These are phyloP conservation scores for Penicillium sp. DNA, from an alignment of 2,329 filamentous ascomycete species.

Conservation along the genomic window DNA sequence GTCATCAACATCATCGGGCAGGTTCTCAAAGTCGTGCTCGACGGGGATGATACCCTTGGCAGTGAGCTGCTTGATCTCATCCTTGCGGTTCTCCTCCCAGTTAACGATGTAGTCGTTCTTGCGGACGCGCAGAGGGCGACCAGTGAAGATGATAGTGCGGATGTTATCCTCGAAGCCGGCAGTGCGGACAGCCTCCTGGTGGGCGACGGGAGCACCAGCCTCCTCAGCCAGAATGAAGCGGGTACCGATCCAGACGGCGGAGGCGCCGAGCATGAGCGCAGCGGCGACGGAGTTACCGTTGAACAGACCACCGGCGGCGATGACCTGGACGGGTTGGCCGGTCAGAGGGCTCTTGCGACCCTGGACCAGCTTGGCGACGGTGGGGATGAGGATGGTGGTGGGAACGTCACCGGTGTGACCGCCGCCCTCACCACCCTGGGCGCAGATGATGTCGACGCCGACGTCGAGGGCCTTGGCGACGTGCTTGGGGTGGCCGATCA, in stretches of 20 bases:
- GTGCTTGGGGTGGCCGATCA: conserved; percentile 99
- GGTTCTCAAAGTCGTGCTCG: conserved; percentile 87
- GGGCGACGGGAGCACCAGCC: conserved; percentile 86
- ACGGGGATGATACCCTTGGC: conserved; percentile 88
- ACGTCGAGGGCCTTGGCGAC: conserved; percentile 92
- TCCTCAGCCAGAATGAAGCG: conserved; percentile 93
- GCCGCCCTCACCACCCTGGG: conserved; percentile 95
- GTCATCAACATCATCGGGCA: conserved; percentile 71
- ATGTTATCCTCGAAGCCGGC: conserved; percentile 94
- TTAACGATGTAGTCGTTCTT: conserved; percentile 92
- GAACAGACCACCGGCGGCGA: conserved; percentile 92
- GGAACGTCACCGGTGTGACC: conserved; percentile 95
- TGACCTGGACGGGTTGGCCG: conserved; percentile 81
- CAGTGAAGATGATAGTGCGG: conserved; percentile 98
- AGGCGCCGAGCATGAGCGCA: conserved; percentile 87
- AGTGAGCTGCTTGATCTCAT: conserved; percentile 92
- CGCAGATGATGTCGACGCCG: conserved; percentile 95
- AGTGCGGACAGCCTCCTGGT: conserved; percentile 94
- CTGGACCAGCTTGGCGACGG: conserved; percentile 79
- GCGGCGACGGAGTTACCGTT: conserved; percentile 90
- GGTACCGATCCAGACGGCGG: conserved; percentile 94
- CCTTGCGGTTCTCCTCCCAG: conserved; percentile 90
- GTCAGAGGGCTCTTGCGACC: conserved; percentile 84
- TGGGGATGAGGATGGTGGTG: conserved; percentile 87
- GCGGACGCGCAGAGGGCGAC: conserved; percentile 88